Evolutionary conservation across 2,329 filamentous ascomycete genomes (phyloP).

Genomic region (Fusarium sp.): DNA sequence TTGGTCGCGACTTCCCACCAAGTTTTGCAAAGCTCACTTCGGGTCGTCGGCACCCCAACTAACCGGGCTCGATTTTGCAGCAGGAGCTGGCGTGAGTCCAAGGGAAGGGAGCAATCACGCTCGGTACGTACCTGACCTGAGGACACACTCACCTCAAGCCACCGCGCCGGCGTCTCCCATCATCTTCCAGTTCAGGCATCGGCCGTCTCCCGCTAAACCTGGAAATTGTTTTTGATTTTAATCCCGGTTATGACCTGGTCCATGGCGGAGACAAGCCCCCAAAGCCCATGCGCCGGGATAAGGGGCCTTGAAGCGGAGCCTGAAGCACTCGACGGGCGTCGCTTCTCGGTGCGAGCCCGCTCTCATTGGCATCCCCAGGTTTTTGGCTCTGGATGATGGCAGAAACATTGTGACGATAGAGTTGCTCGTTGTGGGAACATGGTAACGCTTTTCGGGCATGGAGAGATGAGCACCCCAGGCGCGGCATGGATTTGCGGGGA

Average conservation of each 20-base stretch:
- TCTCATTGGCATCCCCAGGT: slow-evolving; percentile 44
- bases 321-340: slow-evolving; percentile 25
- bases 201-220: slow-evolving; percentile 3
- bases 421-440: background rate
- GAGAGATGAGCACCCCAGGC: background rate
- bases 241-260: slow-evolving; percentile 26
- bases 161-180: background rate
- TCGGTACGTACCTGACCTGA: slow-evolving; percentile 2
- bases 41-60: slow-evolving; percentile 39
- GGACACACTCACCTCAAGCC: background rate
- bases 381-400: slow-evolving; percentile 20
- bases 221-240: slow-evolving; percentile 22
- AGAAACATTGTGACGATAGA: slow-evolving; percentile 10
- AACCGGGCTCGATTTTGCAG: background rate
- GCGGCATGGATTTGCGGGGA: background rate
- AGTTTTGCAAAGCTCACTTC: slow-evolving; percentile 23
- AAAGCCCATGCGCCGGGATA: slow-evolving; percentile 28
- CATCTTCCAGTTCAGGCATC: background rate
- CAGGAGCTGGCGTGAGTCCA: background rate
- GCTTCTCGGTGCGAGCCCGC: slow-evolving; percentile 39
- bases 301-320: slow-evolving; percentile 28
- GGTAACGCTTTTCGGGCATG: background rate
- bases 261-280: slow-evolving; percentile 20
- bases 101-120: background rate
- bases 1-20: slow-evolving; percentile 33